A percentile compares a stretch with the other conserved stretches of the same genome.
phyloP scores from a whole-genome alignment of 106 monocot genomes.

The Apostasia shenzhenica region DNA sequence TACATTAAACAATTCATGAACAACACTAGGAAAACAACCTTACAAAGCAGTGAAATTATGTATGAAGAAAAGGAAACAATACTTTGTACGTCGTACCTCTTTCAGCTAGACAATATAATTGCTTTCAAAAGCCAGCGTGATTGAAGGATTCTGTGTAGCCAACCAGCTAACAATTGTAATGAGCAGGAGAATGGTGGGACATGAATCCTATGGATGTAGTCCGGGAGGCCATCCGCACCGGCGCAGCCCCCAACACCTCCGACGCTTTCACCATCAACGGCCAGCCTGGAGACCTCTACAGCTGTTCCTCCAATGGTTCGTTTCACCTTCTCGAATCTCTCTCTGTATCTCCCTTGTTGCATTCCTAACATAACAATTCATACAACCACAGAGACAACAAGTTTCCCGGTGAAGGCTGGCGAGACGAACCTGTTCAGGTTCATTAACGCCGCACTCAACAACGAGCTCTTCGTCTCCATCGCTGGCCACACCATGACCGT shows the following conservation, averaged over 20 bases:
- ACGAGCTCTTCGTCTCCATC: conserved; percentile 44
- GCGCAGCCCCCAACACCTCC: conserved; percentile 8
- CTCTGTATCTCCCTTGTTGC: neutral
- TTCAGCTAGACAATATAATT: too few relatives aligned
- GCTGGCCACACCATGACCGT: conserved; percentile 58
- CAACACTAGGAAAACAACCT: too few relatives aligned
- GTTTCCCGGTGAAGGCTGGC: conserved; percentile 28
- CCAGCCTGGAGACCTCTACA: conserved; percentile 17
- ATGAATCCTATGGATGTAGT: conserved; percentile 8
- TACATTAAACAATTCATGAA: too few relatives aligned
- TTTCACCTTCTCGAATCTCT: neutral
- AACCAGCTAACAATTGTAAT: neutral
- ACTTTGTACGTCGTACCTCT: too few relatives aligned
- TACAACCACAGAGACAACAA: conserved; percentile 23
- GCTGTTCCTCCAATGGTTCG: conserved; percentile 10
- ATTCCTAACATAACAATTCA: neutral
- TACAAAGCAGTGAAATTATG: too few relatives aligned
- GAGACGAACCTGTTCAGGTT: conserved; percentile 41
- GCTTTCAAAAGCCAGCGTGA: too few relatives aligned
- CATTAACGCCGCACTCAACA: conserved; percentile 59
- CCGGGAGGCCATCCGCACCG: neutral
- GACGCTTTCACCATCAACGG: conserved; percentile 19
- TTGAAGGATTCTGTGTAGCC: too few relatives aligned
- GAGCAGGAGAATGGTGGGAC: conserved; percentile 17
- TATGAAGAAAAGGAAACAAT: too few relatives aligned